Conservation (phyloP, 2,329 filamentous ascomycete species). For the Cladosporium sp. region DNA sequence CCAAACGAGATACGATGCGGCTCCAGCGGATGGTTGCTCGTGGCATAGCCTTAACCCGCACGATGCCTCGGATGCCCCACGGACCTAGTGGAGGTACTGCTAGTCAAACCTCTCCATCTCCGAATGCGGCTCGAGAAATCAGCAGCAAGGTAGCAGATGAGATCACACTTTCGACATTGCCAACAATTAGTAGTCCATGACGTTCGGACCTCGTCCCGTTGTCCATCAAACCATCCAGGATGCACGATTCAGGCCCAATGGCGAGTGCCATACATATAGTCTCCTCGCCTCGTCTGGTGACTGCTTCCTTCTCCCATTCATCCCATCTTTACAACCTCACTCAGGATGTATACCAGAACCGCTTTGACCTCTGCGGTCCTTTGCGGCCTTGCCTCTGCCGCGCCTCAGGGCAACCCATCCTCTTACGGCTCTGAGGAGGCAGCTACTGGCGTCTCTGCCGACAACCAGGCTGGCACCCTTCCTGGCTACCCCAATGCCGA, state of each 20-base stretch:
- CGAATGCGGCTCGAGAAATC: slow-evolving; percentile 2
- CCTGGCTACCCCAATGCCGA: slow-evolving; percentile 43
- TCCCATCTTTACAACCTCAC: slow-evolving; percentile 9
- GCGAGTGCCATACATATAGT: not conserved
- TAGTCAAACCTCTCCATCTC: slow-evolving; percentile 4
- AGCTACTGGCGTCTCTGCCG: slow-evolving; percentile 13
- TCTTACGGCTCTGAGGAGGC: slow-evolving; percentile 9
- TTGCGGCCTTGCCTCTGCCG: slow-evolving; percentile 31
- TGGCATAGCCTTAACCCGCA: too few species aligned
- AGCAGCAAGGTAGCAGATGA: not conserved
- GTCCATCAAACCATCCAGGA: slow-evolving; percentile 2
- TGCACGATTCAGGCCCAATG: not conserved
- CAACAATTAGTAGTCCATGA: slow-evolving; percentile 9
- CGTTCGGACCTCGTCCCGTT: slow-evolving; percentile 9
- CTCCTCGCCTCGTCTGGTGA: not conserved
- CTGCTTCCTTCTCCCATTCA: slow-evolving; percentile 1
- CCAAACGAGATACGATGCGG: not conserved
- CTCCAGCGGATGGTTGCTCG: not conserved
- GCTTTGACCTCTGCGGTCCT: slow-evolving; percentile 32
- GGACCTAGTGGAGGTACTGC: not conserved
- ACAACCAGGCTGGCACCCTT: slow-evolving; percentile 25
- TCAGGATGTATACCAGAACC: slow-evolving; percentile 36
- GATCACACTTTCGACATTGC: slow-evolving; percentile 11
- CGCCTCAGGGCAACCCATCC: slow-evolving; percentile 19
- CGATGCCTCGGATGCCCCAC: too few species aligned